Conservation (phyloP, 805 yeast species). For the Hanseniaspora meyeri region DNA sequence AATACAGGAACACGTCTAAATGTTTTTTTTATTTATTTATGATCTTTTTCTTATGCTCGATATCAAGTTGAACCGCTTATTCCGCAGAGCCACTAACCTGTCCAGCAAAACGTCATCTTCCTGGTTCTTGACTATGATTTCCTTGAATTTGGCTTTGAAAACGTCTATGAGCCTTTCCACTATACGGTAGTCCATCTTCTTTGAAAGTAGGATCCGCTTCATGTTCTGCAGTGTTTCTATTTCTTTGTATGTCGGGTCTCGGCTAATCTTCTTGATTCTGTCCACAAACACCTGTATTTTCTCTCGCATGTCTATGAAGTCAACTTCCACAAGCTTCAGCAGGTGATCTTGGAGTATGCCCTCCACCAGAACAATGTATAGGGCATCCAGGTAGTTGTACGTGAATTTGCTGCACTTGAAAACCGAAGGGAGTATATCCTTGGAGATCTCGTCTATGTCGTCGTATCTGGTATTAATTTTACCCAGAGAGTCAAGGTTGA, state of each 20-base stretch:
- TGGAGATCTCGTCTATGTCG: neutral
- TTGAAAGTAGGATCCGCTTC: constrained; percentile 2
- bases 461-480: neutral
- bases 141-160: constrained; percentile 1
- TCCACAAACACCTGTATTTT: neutral
- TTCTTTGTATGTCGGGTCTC: neutral
- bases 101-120: constrained; percentile 8
- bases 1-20: too few species aligned
- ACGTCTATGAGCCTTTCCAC: neutral
- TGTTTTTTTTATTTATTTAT: too few species aligned
- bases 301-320: constrained; percentile 3
- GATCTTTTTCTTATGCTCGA: neutral
- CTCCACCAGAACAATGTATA: constrained; percentile 5
- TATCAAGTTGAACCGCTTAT: neutral
- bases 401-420: constrained; percentile 12
- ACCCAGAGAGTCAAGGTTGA: neutral
- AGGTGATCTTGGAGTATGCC: constrained; percentile 9
- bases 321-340: constrained; percentile 6
- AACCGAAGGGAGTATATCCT: neutral
- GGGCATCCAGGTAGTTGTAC: constrained; percentile 9
- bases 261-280: neutral
- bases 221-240: neutral
- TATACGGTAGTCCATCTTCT: constrained; percentile 8
- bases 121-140: constrained; percentile 2
- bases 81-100: neutral